Base-by-base conservation (phyloP, 2,329 filamentous ascomycete genomes). In the Coniochaeta hoffmannii region DNA sequence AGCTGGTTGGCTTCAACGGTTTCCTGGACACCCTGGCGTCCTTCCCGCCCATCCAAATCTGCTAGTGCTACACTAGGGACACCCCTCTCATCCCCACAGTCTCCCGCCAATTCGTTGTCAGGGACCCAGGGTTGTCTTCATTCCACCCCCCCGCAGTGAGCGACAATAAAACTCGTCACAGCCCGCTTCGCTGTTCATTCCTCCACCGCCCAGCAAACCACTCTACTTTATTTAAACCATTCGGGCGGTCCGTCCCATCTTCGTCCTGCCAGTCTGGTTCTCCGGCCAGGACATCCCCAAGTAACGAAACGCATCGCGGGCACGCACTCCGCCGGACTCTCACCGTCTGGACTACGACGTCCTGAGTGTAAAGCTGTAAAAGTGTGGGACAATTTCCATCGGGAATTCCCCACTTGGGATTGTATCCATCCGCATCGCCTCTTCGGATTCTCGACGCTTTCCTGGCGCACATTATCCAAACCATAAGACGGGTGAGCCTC, bases 141-240 rank as follows among this genome's bases (percentile, higher is more conserved):
- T 31, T 34, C 31, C 50, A 38, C 31, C 50, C 50, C n/a, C 50
- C 50, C 31, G 31, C 31, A 53, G 50, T 53, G 50, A 30, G 50
- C 14, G 34, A 53, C 32, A 53, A 36, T 53, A 53, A 53, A 53
- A 53, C 22, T 53, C 50, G 50, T 53, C 34, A 38, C 50, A 36
- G 34, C 50, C n/a, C 34, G 50, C 50, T 53, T 19, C 50, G 50
- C 24, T 53, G 50, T 24, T 22, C 30, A n/a, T 38, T 38, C 24
- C 50, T 53, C 50, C 50, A 53, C 50, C 17, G 32, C 50, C 34
- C 30, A 28, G 28, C 31, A 51, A 34, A 26, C 14, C 49, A 26
- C 49, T 31, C 31, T 31, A 19, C 31, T 51, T 51, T 51, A 19
- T 7, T 41, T 22, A 51, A 34, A 31, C 32, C 49, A 46, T 46